A percentile compares a stretch with the other conserved stretches of the same genome.
Evolutionary conservation across 192 early-diverging fungal species (phyloP).

Genomic region (Linnemannia schmuckeri): DNA sequence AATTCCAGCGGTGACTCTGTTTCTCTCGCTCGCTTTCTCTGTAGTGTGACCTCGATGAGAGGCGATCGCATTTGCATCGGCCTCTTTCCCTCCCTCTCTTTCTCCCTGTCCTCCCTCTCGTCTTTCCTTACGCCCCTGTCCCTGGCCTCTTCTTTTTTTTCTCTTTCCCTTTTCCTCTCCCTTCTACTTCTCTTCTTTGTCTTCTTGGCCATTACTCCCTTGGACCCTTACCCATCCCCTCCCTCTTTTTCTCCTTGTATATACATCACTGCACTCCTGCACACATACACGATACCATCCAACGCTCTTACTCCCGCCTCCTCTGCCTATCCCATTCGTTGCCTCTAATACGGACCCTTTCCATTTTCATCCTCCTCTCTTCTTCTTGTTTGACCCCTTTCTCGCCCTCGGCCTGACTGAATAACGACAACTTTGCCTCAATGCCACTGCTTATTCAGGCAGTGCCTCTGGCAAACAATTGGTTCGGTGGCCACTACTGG

Average conservation of each 20-base stretch:
- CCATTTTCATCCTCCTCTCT: background rate
- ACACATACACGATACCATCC: background rate
- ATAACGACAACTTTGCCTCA: background rate
- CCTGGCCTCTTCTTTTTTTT: background rate
- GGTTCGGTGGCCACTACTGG: conserved; percentile 27
- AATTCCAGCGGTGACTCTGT: too few relatives aligned
- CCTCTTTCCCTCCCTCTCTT: too few relatives aligned
- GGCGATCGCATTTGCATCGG: too few relatives aligned
- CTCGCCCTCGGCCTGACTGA: background rate
- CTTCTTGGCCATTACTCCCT: background rate
- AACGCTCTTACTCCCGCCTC: background rate
- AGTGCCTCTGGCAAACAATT: conserved; percentile 26
- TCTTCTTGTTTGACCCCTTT: background rate
- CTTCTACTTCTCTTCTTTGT: background rate
- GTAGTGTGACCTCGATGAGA: too few relatives aligned
- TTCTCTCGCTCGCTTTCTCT: background rate
- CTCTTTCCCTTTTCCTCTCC: background rate
- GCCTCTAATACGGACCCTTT: background rate
- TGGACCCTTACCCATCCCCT: background rate
- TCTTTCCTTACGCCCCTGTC: background rate
- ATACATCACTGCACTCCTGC: background rate
- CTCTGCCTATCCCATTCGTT: too few relatives aligned
- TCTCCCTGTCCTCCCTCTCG: background rate
- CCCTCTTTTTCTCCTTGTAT: background rate
- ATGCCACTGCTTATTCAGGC: conserved; percentile 37